Conservation (phyloP, 345 rosid genomes). For the Erysimum cheiranthoides region DNA sequence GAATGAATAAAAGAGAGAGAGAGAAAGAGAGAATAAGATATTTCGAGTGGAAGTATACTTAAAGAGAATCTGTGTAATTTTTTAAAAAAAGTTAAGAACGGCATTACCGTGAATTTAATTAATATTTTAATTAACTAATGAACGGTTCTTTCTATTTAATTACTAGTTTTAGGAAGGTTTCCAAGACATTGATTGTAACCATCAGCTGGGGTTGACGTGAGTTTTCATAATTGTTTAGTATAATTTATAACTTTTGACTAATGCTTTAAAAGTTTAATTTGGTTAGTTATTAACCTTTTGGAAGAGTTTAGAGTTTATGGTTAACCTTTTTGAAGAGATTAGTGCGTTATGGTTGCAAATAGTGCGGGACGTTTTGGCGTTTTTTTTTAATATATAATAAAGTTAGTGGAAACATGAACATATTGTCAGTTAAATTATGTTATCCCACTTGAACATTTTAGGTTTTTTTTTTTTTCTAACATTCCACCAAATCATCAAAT, state of each 20-base stretch:
- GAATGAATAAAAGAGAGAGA: constrained; percentile 29
- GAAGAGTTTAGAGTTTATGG: constrained; percentile 15
- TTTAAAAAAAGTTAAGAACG: constrained; percentile 9
- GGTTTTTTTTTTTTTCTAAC: not conserved
- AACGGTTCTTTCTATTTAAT: constrained; percentile 34
- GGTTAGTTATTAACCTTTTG: constrained; percentile 3
- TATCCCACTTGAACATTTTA: constrained; percentile 28
- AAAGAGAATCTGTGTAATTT: constrained; percentile 17
- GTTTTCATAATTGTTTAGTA: constrained; percentile 4
- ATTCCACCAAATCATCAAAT: constrained; percentile 32
- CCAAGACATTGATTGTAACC: constrained; percentile 6
- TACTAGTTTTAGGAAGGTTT: constrained; percentile 36
- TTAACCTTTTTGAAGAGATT: constrained; percentile 15
- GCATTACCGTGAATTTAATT: constrained; percentile 40
- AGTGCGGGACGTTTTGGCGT: constrained; percentile 29
- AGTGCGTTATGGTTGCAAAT: constrained; percentile 23
- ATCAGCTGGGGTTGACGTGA: not conserved
- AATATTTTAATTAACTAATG: constrained; percentile 35
- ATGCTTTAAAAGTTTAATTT: constrained; percentile 12
- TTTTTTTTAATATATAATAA: constrained; percentile 19
- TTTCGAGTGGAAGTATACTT: constrained; percentile 35
- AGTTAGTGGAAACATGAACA: constrained; percentile 20
- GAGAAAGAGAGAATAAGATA: constrained; percentile 25
- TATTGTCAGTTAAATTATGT: constrained; percentile 31
- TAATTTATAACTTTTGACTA: not conserved